phyloP scores from a whole-genome alignment of 306 rosid genomes.

The Adenanthera pavonina region DNA sequence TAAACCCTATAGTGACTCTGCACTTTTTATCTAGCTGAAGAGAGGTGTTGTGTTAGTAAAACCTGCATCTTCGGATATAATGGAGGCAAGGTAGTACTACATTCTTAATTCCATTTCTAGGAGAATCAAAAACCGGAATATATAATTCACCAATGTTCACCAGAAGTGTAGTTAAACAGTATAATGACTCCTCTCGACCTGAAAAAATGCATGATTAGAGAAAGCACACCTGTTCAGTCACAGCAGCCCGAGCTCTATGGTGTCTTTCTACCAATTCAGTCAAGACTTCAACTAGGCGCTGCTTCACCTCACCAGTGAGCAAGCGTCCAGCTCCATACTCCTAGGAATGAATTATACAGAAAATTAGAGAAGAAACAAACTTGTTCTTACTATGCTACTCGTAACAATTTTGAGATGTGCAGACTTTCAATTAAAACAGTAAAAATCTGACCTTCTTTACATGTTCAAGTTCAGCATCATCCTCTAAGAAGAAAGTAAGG shows the following conservation, averaged over 20 bases:
- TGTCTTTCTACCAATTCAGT: conserved; percentile 89
- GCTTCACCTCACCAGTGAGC: conserved; percentile 97
- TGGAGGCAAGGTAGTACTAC: background rate
- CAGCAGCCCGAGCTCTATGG: conserved; percentile 82
- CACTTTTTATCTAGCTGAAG: background rate
- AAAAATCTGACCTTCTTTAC: conserved; percentile 61
- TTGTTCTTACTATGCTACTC: conserved; percentile 3
- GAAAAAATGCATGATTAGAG: conserved; percentile 9
- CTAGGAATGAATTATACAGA: conserved; percentile 43
- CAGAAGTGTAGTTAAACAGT: background rate
- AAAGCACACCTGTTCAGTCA: conserved; percentile 83
- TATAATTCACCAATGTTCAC: background rate
- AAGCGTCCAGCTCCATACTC: conserved; percentile 88
- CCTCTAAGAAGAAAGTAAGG: conserved; percentile 82
- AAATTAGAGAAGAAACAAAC: conserved; percentile 28
- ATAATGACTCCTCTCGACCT: background rate
- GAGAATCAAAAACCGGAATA: background rate
- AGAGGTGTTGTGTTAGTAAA: background rate
- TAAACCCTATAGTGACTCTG: background rate
- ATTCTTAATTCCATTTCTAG: background rate
- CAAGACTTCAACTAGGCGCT: conserved; percentile 67
- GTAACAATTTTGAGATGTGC: conserved; percentile 13
- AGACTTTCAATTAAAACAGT: background rate
- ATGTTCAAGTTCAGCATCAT: conserved; percentile 77
- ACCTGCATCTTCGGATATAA: background rate